Percentiles rank a stretch among this genome's conserved stretches.
These are phyloP conservation scores for Epichloe aotearoae DNA, from an alignment of 2,329 filamentous ascomycete species.

Conservation along the genomic window DNA sequence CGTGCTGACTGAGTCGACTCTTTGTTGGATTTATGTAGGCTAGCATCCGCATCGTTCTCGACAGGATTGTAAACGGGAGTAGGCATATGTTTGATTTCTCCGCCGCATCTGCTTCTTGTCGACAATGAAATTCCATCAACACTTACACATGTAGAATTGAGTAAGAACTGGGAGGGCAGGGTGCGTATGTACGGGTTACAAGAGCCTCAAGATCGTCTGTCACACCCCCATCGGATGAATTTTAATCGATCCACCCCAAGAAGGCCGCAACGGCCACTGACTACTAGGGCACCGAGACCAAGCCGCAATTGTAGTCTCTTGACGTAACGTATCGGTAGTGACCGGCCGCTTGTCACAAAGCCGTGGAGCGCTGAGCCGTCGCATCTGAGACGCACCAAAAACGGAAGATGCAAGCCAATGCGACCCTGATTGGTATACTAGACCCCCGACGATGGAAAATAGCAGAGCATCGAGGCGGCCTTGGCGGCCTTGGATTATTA, in stretches of 20 bases:
- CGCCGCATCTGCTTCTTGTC: too few relatives aligned
- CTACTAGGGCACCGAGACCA: neutral
- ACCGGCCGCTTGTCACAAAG: neutral
- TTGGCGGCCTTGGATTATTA: neutral
- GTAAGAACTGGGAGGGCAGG: too few relatives aligned
- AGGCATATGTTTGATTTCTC: too few relatives aligned
- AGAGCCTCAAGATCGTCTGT: neutral
- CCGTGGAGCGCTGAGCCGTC: neutral
- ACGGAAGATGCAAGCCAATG: neutral
- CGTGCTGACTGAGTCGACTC: too few relatives aligned
- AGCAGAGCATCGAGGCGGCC: too few relatives aligned
- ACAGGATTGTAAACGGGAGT: too few relatives aligned
- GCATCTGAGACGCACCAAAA: constrained; percentile 1
- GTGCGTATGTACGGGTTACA: too few relatives aligned
- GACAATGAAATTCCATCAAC: too few relatives aligned
- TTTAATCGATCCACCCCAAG: neutral
- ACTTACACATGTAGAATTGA: too few relatives aligned
- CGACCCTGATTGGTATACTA: neutral
- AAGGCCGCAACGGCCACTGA: neutral
- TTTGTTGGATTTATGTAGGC: too few relatives aligned
- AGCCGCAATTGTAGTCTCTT: neutral
- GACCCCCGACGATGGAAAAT: neutral
- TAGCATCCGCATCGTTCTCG: too few relatives aligned
- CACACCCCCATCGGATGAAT: neutral
- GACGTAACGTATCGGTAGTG: constrained; percentile 8